These are phyloP conservation scores for Septoria petroselini DNA, from an alignment of 2,329 filamentous ascomycete species.

Conservation along the genomic window DNA sequence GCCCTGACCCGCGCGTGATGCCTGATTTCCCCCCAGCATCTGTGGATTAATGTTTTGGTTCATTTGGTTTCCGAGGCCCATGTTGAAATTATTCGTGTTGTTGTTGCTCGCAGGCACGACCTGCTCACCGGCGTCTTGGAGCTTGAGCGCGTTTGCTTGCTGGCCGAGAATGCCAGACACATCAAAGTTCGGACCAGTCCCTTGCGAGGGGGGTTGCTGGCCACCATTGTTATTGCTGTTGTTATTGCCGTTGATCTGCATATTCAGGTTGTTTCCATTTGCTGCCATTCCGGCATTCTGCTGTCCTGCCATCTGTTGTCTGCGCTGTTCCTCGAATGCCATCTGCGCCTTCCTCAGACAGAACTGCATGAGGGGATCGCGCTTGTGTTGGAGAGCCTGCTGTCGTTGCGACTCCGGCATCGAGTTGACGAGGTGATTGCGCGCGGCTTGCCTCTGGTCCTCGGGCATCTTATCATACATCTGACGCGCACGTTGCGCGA, in stretches of 20 bases:
- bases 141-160: conserved; percentile 60
- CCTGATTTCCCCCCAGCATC: conserved; percentile 37
- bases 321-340: conserved; percentile 8
- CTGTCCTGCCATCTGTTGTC: conserved; percentile 17
- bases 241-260: conserved; percentile 34
- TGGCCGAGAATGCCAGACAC: conserved; percentile 59
- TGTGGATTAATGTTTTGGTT: conserved; percentile 37
- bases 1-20: conserved; percentile 19
- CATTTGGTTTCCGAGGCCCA: conserved; percentile 26
- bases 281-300: conserved; percentile 15
- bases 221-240: conserved; percentile 34
- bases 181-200: conserved; percentile 37
- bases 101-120: conserved; percentile 64
- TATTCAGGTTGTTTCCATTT: conserved; percentile 25
- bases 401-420: conserved; percentile 27
- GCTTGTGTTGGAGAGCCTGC: conserved; percentile 13
- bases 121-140: conserved; percentile 58
- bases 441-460: conserved; percentile 25
- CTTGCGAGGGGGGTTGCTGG: conserved; percentile 42
- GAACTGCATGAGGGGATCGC: conserved; percentile 29
- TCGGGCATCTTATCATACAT: conserved; percentile 30
- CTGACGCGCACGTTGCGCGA: conserved; percentile 22
- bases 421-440: conserved; percentile 24
- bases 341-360: conserved; percentile 24
- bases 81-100: conserved; percentile 39